phyloP scores from a whole-genome alignment of 257 asterid species.

The Scutellaria baicalensis region DNA sequence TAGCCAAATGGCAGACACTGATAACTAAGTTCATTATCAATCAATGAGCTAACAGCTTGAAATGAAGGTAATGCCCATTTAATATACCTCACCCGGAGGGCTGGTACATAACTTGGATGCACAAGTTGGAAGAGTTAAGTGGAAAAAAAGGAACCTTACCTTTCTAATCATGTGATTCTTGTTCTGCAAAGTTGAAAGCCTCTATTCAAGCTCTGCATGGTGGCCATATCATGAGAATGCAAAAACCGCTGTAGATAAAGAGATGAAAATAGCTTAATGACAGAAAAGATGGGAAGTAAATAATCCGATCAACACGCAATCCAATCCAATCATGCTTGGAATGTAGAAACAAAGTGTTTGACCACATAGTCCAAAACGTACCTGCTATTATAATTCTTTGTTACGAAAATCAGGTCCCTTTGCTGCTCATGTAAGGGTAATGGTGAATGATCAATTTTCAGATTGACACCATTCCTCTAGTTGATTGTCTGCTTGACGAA shows the following conservation, averaged over 20 bases:
- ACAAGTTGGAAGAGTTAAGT: too few species aligned
- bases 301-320: not conserved
- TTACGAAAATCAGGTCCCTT: slow-evolving; percentile 20
- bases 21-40: too few species aligned
- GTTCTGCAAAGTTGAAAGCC: too few species aligned
- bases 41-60: too few species aligned
- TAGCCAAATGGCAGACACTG: too few species aligned
- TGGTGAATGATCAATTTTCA: slow-evolving; percentile 18
- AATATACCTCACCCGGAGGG: too few species aligned
- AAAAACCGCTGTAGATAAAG: not conserved
- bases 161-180: too few species aligned
- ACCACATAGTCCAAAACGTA: slow-evolving; percentile 14
- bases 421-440: slow-evolving; percentile 12
- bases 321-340: slow-evolving; percentile 1
- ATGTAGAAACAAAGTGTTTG: not conserved
- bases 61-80: too few species aligned
- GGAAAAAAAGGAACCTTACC: too few species aligned
- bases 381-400: slow-evolving; percentile 24
- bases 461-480: slow-evolving; percentile 15
- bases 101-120: too few species aligned
- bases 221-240: not conserved
- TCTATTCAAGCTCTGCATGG: too few species aligned
- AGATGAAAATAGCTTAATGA: slow-evolving; percentile 1
- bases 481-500: slow-evolving; percentile 21
- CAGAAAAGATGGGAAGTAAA: not conserved